Percentiles rank a stretch among this genome's conserved stretches.
These are phyloP conservation scores for Amoebophrya sp. DNA, from an alignment of 169 alveolate species.

Conservation along the genomic window DNA sequence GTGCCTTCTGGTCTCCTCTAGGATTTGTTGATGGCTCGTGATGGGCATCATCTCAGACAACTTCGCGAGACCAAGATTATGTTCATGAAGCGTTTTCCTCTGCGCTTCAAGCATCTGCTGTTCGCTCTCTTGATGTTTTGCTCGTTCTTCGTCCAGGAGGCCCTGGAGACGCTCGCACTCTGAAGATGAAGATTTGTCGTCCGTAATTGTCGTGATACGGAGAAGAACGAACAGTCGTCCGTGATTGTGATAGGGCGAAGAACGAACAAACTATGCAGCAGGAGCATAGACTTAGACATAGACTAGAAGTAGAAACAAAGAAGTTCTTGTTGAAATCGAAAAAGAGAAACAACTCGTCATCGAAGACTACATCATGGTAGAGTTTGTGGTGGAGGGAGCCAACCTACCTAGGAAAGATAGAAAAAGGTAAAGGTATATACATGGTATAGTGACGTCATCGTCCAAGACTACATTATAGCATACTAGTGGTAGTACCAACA, in stretches of 20 bases:
- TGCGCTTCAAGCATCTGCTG: background rate
- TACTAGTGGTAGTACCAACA: background rate
- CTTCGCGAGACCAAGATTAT: background rate
- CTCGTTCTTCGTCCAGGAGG: background rate
- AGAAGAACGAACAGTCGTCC: too few relatives aligned
- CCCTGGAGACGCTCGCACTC: background rate
- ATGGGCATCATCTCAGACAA: background rate
- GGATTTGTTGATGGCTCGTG: background rate
- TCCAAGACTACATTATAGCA: background rate
- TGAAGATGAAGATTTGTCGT: too few relatives aligned
- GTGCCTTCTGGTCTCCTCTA: background rate
- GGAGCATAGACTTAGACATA: too few relatives aligned
- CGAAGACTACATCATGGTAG: too few relatives aligned
- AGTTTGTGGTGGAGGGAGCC: too few relatives aligned
- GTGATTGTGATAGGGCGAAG: too few relatives aligned
- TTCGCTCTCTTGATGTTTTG: background rate
- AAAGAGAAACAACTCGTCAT: too few relatives aligned
- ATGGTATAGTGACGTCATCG: background rate
- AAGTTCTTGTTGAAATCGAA: too few relatives aligned
- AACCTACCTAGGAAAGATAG: too few relatives aligned
- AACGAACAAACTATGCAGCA: too few relatives aligned
- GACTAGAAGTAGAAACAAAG: too few relatives aligned
- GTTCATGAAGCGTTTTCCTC: background rate
- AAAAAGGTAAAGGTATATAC: background rate
- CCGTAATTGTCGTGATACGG: too few relatives aligned